Evolutionary conservation across 2,329 filamentous ascomycete species (phyloP).

Genomic region (Fusarium sterilihyphosum): DNA sequence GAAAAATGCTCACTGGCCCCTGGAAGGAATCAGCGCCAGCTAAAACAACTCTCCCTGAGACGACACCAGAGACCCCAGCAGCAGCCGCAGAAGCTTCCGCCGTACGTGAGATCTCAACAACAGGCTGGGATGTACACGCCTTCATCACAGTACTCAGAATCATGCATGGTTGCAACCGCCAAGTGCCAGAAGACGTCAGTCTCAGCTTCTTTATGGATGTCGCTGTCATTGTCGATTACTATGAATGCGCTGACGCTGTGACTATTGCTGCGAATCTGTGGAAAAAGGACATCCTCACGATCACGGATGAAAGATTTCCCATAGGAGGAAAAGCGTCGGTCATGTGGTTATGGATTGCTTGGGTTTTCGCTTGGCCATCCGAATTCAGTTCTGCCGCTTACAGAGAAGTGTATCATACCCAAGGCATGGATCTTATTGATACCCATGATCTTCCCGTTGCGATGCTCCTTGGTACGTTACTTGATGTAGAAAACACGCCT

Average conservation of each 20-base stretch:
- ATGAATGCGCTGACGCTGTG: background rate
- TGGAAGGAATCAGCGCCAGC: background rate
- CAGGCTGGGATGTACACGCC: background rate
- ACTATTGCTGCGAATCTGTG: background rate
- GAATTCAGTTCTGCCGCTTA: fast-evolving
- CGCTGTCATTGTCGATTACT: background rate
- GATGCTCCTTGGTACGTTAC: background rate
- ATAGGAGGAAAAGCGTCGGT: background rate
- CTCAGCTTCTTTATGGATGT: background rate
- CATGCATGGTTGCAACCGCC: background rate
- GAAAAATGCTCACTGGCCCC: background rate
- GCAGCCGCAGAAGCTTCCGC: background rate
- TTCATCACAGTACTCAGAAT: background rate
- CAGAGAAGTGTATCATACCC: background rate
- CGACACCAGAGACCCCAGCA: too few species aligned
- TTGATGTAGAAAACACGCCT: too few species aligned
- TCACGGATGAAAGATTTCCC: fast-evolving
- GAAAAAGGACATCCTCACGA: background rate
- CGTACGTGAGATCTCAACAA: background rate
- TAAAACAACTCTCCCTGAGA: too few species aligned
- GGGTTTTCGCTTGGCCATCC: background rate
- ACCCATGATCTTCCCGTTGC: background rate
- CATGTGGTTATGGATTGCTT: background rate
- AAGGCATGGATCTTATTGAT: background rate
- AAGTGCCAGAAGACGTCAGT: background rate